Evolutionary conservation across 2,329 filamentous ascomycete species (phyloP).

Genomic region (Diaporthe humulicola): DNA sequence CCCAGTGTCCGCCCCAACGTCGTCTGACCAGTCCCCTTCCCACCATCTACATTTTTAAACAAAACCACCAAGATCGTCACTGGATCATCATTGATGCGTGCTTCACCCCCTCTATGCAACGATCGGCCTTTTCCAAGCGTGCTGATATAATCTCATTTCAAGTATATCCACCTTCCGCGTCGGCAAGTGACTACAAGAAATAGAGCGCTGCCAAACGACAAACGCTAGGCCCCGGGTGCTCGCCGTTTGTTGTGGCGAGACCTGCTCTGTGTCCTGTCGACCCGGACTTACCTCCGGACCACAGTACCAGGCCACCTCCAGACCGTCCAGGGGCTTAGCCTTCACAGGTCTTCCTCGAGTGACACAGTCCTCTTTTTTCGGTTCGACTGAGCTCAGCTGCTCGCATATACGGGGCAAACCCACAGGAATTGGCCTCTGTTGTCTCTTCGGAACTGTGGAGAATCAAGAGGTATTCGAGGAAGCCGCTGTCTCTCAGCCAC

Average conservation of each 20-base stretch:
- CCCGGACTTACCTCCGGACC: background rate
- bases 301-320: slow-evolving; percentile 4
- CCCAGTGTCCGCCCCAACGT: slow-evolving; percentile 4
- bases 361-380: background rate
- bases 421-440: background rate
- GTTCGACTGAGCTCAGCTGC: background rate
- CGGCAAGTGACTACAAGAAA: background rate
- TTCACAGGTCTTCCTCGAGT: slow-evolving; percentile 6
- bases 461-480: slow-evolving; percentile 10
- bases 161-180: slow-evolving; percentile 10
- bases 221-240: background rate
- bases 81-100: slow-evolving; percentile 35
- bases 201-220: background rate
- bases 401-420: background rate
- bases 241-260: slow-evolving; percentile 19
- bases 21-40: slow-evolving; percentile 24
- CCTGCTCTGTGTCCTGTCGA: slow-evolving; percentile 19
- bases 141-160: slow-evolving; percentile 27
- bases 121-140: slow-evolving; percentile 29
- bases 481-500: slow-evolving; percentile 23
- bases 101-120: background rate
- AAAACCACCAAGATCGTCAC: slow-evolving; percentile 22
- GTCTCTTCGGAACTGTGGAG: slow-evolving; percentile 8
- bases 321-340: slow-evolving; percentile 10
- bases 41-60: slow-evolving; percentile 15